phyloP scores from a whole-genome alignment of 2,329 filamentous ascomycete species.

The Sporothrix mexicana region DNA sequence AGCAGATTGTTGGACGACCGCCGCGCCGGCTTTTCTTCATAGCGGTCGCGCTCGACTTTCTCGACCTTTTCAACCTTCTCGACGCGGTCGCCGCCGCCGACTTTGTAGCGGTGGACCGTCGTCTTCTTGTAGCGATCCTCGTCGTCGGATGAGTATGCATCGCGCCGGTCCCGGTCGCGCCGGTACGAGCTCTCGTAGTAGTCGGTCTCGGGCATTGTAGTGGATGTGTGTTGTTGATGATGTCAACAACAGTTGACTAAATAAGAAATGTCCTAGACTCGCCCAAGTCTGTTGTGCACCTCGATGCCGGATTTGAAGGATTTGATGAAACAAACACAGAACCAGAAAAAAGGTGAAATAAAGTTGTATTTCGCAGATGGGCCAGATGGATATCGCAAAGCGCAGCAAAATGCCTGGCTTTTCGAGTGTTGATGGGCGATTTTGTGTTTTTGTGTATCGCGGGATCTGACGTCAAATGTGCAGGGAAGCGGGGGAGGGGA shows the following conservation, averaged over 20 bases:
- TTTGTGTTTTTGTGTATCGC: slow-evolving; percentile 2
- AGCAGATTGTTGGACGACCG: slow-evolving; percentile 48
- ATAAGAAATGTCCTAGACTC: neutral
- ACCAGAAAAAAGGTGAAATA: neutral
- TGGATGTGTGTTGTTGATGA: neutral
- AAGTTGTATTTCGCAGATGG: neutral
- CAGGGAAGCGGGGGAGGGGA: slow-evolving; percentile 13
- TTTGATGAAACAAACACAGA: neutral
- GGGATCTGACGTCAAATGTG: slow-evolving; percentile 24
- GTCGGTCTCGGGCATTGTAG: slow-evolving; percentile 46
- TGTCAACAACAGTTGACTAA: neutral
- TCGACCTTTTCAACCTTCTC: slow-evolving; percentile 31
- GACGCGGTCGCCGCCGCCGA: slow-evolving; percentile 50
- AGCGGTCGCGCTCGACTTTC: too few relatives aligned
- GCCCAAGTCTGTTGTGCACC: neutral
- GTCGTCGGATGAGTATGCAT: slow-evolving; percentile 46
- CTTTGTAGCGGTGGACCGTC: slow-evolving; percentile 61
- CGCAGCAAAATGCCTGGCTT: neutral
- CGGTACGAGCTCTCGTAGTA: slow-evolving; percentile 34
- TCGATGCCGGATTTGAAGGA: too few relatives aligned
- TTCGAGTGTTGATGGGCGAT: neutral
- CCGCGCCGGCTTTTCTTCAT: slow-evolving; percentile 40
- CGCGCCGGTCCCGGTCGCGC: slow-evolving; percentile 31
- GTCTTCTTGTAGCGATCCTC: slow-evolving; percentile 49
- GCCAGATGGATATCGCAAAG: neutral